These are phyloP conservation scores for Tetradesmus lagerheimii DNA, from an alignment of 139 green algal genomes.

Conservation along the genomic window DNA sequence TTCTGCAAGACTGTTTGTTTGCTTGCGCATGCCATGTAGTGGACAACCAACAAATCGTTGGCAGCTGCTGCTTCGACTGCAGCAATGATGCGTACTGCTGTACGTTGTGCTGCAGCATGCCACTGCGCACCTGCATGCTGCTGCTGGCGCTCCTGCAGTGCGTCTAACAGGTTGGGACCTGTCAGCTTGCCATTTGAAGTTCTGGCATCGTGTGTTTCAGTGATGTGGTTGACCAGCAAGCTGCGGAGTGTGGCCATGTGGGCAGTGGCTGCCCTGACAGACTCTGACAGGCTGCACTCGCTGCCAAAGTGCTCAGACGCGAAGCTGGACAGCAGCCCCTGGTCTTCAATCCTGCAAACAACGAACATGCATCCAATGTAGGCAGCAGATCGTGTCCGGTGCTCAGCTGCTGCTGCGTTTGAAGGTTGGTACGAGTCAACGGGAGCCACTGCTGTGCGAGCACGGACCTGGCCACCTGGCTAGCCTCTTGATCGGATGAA, in stretches of 20 bases:
- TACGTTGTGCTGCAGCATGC: not conserved
- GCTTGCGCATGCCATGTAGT: not conserved
- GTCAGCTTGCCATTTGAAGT: not conserved
- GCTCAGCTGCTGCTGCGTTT: not conserved
- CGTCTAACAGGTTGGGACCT: not conserved
- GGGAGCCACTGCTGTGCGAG: not conserved
- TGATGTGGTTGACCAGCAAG: constrained; percentile 33
- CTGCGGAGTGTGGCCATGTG: constrained; percentile 17
- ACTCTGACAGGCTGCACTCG: constrained; percentile 28
- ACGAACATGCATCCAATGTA: not conserved
- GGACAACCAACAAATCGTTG: not conserved
- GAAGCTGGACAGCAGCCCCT: not conserved
- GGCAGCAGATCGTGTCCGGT: not conserved
- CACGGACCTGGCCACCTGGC: not conserved
- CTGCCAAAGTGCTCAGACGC: constrained; percentile 14
- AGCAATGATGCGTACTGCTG: not conserved
- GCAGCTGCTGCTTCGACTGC: not conserved
- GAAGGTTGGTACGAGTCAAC: constrained; percentile 5
- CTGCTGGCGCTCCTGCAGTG: not conserved
- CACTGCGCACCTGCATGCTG: not conserved
- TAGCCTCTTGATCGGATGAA: not conserved
- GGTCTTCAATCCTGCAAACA: constrained; percentile 16
- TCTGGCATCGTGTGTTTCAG: not conserved
- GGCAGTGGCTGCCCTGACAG: constrained; percentile 11
- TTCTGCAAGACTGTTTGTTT: no score